Conservation (phyloP, 2,329 filamentous ascomycete species). For the Aspergillus puulaauensis region DNA sequence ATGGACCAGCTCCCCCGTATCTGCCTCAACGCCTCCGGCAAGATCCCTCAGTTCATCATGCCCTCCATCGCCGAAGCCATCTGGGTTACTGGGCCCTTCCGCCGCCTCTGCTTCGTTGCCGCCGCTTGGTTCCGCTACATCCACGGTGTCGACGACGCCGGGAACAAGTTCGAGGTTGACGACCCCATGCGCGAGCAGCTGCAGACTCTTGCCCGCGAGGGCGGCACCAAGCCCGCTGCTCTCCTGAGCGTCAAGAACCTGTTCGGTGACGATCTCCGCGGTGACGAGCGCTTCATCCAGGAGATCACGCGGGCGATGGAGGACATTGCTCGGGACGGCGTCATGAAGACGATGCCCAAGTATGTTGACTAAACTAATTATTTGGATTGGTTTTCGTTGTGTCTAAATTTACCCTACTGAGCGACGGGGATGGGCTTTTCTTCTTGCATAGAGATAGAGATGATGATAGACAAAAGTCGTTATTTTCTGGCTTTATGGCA, state of each 20-base stretch:
- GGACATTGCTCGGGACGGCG: conserved; percentile 48
- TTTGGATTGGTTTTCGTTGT: background rate
- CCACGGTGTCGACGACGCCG: conserved; percentile 51
- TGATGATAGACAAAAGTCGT: background rate
- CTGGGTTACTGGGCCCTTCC: conserved; percentile 45
- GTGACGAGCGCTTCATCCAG: conserved; percentile 49
- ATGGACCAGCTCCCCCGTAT: conserved; percentile 56
- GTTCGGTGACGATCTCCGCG: conserved; percentile 54
- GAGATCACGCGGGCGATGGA: conserved; percentile 51
- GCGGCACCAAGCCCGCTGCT: conserved; percentile 42
- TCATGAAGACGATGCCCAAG: conserved; percentile 52
- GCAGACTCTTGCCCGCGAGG: conserved; percentile 46
- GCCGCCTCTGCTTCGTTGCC: conserved; percentile 50
- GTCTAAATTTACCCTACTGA: background rate
- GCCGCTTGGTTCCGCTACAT: conserved; percentile 55
- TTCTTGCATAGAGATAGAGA: background rate
- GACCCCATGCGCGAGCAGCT: conserved; percentile 53
- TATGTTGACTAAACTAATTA: conserved; percentile 42
- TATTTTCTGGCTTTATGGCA: background rate
- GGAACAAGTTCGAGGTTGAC: conserved; percentile 41
- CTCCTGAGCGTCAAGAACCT: conserved; percentile 50
- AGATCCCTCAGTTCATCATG: conserved; percentile 51
- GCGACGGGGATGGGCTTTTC: background rate
- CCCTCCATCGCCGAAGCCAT: conserved; percentile 44
- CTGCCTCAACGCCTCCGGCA: conserved; percentile 54